Percentiles rank a stretch among this genome's conserved stretches.
phyloP scores from a whole-genome alignment of 768 basidiomycete species.

The Naganishia vishniacii region DNA sequence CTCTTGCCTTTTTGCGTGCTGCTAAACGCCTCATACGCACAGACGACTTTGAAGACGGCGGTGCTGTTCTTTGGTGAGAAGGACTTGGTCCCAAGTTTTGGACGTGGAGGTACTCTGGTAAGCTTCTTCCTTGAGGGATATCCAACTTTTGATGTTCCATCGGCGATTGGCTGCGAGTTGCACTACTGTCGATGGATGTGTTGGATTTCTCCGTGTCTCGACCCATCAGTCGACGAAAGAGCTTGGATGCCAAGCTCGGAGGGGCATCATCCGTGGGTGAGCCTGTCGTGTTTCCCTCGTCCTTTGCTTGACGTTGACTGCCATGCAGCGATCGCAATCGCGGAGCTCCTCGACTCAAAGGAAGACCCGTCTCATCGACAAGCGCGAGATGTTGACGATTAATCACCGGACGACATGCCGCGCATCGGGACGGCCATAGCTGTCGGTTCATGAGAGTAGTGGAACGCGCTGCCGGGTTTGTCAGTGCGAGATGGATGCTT shows the following conservation, averaged over 20 bases:
- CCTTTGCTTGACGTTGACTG: neutral
- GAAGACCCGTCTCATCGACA: neutral
- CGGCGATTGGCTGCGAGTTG: too few species aligned
- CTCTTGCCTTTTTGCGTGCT: too few species aligned
- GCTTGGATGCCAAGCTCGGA: constrained; percentile 2
- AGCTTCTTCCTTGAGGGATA: neutral
- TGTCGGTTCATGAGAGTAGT: constrained; percentile 6
- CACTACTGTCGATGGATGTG: too few species aligned
- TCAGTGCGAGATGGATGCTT: too few species aligned
- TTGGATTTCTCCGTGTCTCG: neutral
- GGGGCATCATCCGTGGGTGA: neutral
- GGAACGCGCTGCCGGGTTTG: too few species aligned
- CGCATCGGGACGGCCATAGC: constrained; percentile 8
- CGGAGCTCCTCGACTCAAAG: neutral
- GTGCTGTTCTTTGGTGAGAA: neutral
- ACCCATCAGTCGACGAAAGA: neutral
- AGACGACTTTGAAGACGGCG: neutral
- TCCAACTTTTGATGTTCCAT: neutral
- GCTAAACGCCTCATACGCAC: constrained; percentile 2
- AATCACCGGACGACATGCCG: neutral
- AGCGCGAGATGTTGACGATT: neutral
- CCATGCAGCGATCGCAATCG: neutral
- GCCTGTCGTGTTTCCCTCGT: neutral
- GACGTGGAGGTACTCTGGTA: neutral
- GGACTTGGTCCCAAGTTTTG: neutral